phyloP scores from a whole-genome alignment of 208 protist genomes.

The Lotmaria passim region DNA sequence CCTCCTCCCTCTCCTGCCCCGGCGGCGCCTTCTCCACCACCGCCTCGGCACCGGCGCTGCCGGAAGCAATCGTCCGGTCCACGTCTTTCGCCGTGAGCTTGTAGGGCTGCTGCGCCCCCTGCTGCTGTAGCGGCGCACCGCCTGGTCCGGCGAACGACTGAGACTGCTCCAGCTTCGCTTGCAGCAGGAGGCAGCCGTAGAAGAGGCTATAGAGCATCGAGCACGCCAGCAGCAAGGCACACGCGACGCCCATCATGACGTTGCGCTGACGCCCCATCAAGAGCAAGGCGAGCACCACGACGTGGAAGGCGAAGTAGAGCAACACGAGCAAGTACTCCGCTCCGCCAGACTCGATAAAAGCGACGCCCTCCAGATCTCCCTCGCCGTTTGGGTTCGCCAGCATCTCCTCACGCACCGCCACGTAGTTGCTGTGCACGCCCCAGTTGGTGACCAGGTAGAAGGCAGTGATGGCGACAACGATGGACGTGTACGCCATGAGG shows the following conservation, averaged over 20 bases:
- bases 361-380: conserved; percentile 9
- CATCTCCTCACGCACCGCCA: conserved; percentile 11
- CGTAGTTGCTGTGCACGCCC: conserved; percentile 23
- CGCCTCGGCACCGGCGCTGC: conserved; percentile 9
- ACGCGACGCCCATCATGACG: conserved; percentile 32
- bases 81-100: conserved; percentile 14
- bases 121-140: conserved; percentile 8
- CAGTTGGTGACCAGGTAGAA: conserved; percentile 24
- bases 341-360: conserved; percentile 30
- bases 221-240: conserved; percentile 31
- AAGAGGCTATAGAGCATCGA: conserved; percentile 47
- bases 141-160: neutral
- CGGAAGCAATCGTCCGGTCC: conserved; percentile 18
- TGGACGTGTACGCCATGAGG: conserved; percentile 25
- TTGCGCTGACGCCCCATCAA: conserved; percentile 10
- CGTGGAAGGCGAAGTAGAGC: conserved; percentile 25
- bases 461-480: conserved; percentile 16
- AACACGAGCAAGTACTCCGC: conserved; percentile 31
- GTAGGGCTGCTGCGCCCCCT: neutral
- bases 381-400: neutral
- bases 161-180: conserved; percentile 11
- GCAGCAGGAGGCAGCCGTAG: conserved; percentile 27
- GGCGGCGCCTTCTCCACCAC: conserved; percentile 4
- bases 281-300: conserved; percentile 14
- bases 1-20: neutral